Percentiles rank a stretch among this genome's conserved stretches.
Conservation (phyloP, 2,329 filamentous ascomycete species). For the Diaporthe sp. region DNA sequence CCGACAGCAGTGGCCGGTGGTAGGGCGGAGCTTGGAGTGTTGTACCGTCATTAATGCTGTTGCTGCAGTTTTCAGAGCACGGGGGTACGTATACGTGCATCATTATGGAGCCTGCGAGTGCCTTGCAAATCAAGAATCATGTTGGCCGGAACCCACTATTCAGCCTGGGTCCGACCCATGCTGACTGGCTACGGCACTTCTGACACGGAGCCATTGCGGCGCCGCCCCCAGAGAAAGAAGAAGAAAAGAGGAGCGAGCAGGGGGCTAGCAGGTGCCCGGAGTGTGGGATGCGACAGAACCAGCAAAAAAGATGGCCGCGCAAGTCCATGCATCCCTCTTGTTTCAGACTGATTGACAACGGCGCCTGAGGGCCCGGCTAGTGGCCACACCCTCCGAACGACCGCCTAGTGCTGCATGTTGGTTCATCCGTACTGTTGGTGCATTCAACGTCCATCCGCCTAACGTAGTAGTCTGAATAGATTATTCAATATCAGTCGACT, state of each 20-base stretch:
- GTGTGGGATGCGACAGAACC: neutral
- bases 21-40: neutral
- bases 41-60: neutral
- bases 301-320: neutral
- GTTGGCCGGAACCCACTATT: slow-evolving; percentile 18
- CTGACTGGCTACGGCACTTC: neutral
- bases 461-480: neutral
- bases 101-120: slow-evolving; percentile 25
- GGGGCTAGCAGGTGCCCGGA: neutral
- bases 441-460: neutral
- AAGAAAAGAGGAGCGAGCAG: neutral
- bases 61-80: neutral
- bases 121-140: slow-evolving; percentile 5
- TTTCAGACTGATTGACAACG: slow-evolving; percentile 21
- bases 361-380: neutral
- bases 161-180: slow-evolving; percentile 8
- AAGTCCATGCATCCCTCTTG: slow-evolving; percentile 1
- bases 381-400: neutral
- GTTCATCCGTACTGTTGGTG: neutral
- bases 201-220: slow-evolving; percentile 9
- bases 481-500: too few relatives aligned
- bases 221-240: neutral
- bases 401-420: neutral
- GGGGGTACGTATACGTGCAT: slow-evolving; percentile 23
- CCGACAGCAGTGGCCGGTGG: slow-evolving; percentile 1